Base-by-base conservation (phyloP, 305 asterid species). In the Fraxinus xanthoxyloides region DNA sequence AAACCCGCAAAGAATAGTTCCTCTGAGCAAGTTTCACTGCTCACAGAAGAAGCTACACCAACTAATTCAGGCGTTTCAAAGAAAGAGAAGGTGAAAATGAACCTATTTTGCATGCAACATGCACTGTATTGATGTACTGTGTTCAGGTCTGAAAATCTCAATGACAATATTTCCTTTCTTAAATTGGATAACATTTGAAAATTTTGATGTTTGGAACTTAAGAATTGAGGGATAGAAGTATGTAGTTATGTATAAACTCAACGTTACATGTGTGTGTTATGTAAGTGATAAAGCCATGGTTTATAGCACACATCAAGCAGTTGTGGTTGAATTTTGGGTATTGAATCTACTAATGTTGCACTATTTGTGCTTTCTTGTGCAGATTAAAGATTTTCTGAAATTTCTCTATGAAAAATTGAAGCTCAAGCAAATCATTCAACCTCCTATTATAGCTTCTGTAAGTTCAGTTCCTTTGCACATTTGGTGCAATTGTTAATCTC, bases 361-460 rank as follows among this genome's bases (percentile, higher is more conserved):
- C 70, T 67, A 51, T 75, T 46, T 86, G 75, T 88, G 75, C 43
- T 73, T 81, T 81, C 83, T 38, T 24, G 65, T 86, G 92, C 95
- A 97, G 98, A 85, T 95, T 56, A 89, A 87, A 84, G 80, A 51
- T 69, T 89, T 97, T 89, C 88, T 97, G 75, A 89, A 87, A 26
- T 90, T 85, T 85, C 65, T 97, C 38, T 97, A 92, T 85, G 97
- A 92, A 73, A 95, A 91, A 79, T 90, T 95, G 93, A 97, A 93
- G 97, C 96, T 97, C 89, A 93, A 93, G 92, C 99, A 97, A 87
- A 90, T 97, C 65, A 76, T 95, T 84, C 98, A 97, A 83, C 99
- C 99, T 40, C 98, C 99, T 31, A 97, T 97, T 73, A 95, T 97
- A 85, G 98, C 99, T 80, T 93, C 99, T 7, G 99, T 97, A 88